Conservation (phyloP, 2,329 filamentous ascomycete genomes). For the Pseudogymnoascus verrucosus region DNA sequence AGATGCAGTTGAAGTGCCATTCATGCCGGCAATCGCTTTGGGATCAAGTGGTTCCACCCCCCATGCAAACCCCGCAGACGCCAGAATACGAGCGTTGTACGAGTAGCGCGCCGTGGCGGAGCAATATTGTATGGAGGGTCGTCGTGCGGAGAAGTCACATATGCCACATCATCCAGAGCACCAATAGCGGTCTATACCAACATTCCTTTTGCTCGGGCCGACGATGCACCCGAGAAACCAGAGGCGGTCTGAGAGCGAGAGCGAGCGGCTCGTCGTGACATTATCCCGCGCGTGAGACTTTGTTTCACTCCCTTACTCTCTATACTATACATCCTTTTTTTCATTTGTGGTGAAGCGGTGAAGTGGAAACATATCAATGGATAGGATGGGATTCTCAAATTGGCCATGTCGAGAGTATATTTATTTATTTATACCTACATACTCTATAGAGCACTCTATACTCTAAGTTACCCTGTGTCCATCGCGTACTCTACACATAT, state of each 20-base stretch:
- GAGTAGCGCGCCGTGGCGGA: not conserved
- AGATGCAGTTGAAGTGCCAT: not conserved
- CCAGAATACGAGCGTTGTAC: not conserved
- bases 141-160: not conserved
- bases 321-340: not conserved
- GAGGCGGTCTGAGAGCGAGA: not conserved
- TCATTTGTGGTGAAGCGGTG: not conserved
- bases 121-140: not conserved
- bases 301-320: conserved; percentile 2
- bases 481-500: not conserved
- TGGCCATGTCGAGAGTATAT: not conserved
- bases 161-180: not conserved
- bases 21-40: not conserved
- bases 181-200: not conserved
- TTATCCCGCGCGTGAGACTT: not conserved
- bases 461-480: not conserved
- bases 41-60: not conserved
- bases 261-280: not conserved
- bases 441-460: not conserved
- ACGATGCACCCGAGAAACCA: not conserved
- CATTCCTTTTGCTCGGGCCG: not conserved
- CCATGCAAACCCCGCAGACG: not conserved
- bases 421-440: not conserved
- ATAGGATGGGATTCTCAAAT: not conserved
- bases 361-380: not conserved